These are phyloP conservation scores for Rhazya stricta DNA, from an alignment of 257 asterid species.

Conservation along the genomic window DNA sequence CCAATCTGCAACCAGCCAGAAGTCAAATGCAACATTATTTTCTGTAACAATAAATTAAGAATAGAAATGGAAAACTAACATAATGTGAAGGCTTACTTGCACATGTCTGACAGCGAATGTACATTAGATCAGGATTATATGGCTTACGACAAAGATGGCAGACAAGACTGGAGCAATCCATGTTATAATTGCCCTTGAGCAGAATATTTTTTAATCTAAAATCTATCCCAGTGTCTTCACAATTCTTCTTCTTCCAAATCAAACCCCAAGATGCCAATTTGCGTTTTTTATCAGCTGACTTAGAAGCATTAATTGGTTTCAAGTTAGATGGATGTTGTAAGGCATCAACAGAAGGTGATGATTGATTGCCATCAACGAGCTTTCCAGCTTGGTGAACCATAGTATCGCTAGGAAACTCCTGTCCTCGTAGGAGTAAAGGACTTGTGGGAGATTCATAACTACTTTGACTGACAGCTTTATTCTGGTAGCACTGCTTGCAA, in stretches of 20 bases:
- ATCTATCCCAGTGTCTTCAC: conserved; percentile 42
- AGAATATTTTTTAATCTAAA: conserved; percentile 55
- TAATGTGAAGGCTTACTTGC: conserved; percentile 36
- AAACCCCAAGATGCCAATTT: conserved; percentile 57
- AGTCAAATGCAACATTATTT: conserved; percentile 21
- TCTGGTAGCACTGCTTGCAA: conserved; percentile 58
- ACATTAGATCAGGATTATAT: conserved; percentile 53
- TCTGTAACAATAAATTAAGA: background rate
- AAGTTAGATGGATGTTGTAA: conserved; percentile 26
- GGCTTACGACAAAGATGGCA: conserved; percentile 60
- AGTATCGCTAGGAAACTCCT: conserved; percentile 26
- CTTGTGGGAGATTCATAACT: conserved; percentile 48
- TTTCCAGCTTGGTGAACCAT: conserved; percentile 29
- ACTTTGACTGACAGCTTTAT: conserved; percentile 29
- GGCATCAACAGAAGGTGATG: conserved; percentile 33
- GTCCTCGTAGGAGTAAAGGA: conserved; percentile 53
- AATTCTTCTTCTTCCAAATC: conserved; percentile 53
- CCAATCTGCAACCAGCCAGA: conserved; percentile 58
- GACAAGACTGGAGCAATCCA: conserved; percentile 20
- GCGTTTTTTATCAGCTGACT: conserved; percentile 30
- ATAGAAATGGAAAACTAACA: background rate
- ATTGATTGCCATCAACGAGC: conserved; percentile 21
- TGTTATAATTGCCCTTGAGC: conserved; percentile 37
- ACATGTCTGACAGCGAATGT: conserved; percentile 68
- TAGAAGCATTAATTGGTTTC: conserved; percentile 34